Percentiles rank a stretch among this genome's conserved stretches.
These are phyloP conservation scores for Amphirosellinia nigrospora DNA, from an alignment of 495 filamentous ascomycete genomes.

Conservation along the genomic window DNA sequence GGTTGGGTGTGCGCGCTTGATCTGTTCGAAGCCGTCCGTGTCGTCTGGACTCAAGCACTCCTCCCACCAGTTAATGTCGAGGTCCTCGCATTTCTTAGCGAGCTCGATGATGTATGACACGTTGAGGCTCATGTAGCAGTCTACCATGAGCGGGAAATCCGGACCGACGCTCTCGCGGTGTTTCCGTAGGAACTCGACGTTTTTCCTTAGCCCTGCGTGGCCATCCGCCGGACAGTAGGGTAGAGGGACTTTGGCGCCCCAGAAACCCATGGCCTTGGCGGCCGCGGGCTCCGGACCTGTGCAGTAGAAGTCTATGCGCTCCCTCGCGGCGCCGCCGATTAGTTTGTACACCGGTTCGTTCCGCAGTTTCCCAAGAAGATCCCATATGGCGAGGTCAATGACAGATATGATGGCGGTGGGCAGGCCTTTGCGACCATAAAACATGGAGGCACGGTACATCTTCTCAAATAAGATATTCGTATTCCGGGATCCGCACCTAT, in stretches of 20 bases:
- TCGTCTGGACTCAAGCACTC: conserved; percentile 90
- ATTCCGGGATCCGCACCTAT: conserved; percentile 85
- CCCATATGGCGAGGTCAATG: conserved; percentile 91
- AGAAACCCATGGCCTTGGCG: conserved; percentile 83
- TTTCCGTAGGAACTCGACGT: conserved; percentile 83
- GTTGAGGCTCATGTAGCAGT: conserved; percentile 96
- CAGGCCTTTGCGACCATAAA: conserved; percentile 91
- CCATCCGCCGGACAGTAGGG: conserved; percentile 90
- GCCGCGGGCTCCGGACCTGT: conserved; percentile 82
- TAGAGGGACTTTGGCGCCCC: conserved; percentile 85
- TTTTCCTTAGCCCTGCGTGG: conserved; percentile 79
- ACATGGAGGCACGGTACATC: conserved; percentile 95
- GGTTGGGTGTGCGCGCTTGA: conserved; percentile 89
- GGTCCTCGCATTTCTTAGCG: conserved; percentile 75
- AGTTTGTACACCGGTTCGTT: conserved; percentile 94
- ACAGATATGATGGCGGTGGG: conserved; percentile 90
- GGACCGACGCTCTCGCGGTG: conserved; percentile 85
- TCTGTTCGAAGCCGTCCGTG: conserved; percentile 82
- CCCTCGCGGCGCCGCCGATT: conserved; percentile 84
- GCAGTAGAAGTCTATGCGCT: conserved; percentile 88
- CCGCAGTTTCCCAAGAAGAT: conserved; percentile 85
- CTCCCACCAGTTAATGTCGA: conserved; percentile 97
- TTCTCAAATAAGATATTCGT: conserved; percentile 90
- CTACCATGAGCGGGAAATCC: conserved; percentile 90
- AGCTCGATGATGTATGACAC: conserved; percentile 91